Percentiles rank a stretch among this genome's conserved stretches.
phyloP scores from a whole-genome alignment of 2,329 filamentous ascomycete species.

The Fusarium tricinctum region DNA sequence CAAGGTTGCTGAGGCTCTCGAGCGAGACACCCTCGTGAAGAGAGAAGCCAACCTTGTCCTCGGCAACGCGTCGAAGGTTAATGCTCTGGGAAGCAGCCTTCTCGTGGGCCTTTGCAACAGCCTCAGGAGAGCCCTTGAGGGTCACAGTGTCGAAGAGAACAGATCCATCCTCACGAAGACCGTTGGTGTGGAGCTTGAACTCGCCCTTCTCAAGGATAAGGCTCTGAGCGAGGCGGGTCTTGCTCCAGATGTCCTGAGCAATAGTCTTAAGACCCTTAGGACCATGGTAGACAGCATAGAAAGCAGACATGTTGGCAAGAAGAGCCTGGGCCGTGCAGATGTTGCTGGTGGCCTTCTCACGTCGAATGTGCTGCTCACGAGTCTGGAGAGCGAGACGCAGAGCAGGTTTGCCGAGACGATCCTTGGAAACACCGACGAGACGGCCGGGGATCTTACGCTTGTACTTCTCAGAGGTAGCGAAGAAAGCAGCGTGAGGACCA shows the following conservation, averaged over 20 bases:
- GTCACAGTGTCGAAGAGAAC: conserved; percentile 86
- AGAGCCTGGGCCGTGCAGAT: conserved; percentile 96
- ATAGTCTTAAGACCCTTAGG: conserved; percentile 86
- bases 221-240: conserved; percentile 75
- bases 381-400: conserved; percentile 83
- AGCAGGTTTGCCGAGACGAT: conserved; percentile 78
- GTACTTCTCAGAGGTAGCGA: conserved; percentile 82
- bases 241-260: conserved; percentile 80
- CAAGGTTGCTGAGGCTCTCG: conserved; percentile 43
- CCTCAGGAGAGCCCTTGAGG: conserved; percentile 63
- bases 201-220: conserved; percentile 63
- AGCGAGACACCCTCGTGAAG: conserved; percentile 50
- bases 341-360: conserved; percentile 97
- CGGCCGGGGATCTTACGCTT: conserved; percentile 95
- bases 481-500: conserved; percentile 95
- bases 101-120: conserved; percentile 45
- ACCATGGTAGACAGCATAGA: conserved; percentile 95
- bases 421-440: conserved; percentile 90
- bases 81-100: conserved; percentile 39
- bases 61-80: conserved; percentile 51
- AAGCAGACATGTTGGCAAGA: conserved; percentile 93
- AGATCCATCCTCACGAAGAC: conserved; percentile 67
- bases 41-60: conserved; percentile 53
- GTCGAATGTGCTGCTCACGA: conserved; percentile 93
- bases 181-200: conserved; percentile 72